These are phyloP conservation scores for Boletus vinaceobasis DNA, from an alignment of 768 basidiomycete genomes.

Conservation along the genomic window DNA sequence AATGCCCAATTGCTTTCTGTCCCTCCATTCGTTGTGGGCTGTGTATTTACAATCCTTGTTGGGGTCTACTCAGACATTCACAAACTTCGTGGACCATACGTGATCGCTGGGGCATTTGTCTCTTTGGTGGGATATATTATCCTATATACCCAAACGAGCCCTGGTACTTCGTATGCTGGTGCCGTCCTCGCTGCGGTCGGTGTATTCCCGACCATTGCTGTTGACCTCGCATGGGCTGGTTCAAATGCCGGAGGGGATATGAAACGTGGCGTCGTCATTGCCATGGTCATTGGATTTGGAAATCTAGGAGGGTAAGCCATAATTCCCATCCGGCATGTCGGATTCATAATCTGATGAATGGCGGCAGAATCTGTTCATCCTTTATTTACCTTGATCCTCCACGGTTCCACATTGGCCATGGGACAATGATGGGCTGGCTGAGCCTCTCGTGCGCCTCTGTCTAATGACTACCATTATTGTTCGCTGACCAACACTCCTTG, in stretches of 20 bases:
- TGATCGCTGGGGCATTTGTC: conserved; percentile 40
- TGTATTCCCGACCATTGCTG: conserved; percentile 48
- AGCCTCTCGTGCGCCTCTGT: conserved; percentile 19
- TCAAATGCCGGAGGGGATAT: conserved; percentile 56
- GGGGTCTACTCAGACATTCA: conserved; percentile 43
- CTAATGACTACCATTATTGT: conserved; percentile 13
- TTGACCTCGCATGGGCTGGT: conserved; percentile 52
- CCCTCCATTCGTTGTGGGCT: conserved; percentile 48
- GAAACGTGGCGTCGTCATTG: conserved; percentile 49
- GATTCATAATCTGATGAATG: conserved; percentile 2
- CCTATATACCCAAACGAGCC: conserved; percentile 34
- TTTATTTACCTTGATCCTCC: conserved; percentile 41
- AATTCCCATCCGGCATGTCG: conserved; percentile 12
- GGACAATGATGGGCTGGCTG: conserved; percentile 37
- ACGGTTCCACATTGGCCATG: conserved; percentile 36
- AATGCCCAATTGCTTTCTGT: conserved; percentile 48
- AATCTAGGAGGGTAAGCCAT: conserved; percentile 50
- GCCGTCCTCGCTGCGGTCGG: conserved; percentile 50
- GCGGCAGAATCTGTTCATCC: conserved; percentile 38
- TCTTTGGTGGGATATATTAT: conserved; percentile 52
- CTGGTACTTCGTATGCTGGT: conserved; percentile 40
- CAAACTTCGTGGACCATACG: conserved; percentile 46
- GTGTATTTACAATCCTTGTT: conserved; percentile 39
- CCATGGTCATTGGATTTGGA: conserved; percentile 51
- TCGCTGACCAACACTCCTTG: conserved; percentile 24